Evolutionary conservation across 139 green algal genomes (phyloP).

Genomic region (Volvox reticuliferus): DNA sequence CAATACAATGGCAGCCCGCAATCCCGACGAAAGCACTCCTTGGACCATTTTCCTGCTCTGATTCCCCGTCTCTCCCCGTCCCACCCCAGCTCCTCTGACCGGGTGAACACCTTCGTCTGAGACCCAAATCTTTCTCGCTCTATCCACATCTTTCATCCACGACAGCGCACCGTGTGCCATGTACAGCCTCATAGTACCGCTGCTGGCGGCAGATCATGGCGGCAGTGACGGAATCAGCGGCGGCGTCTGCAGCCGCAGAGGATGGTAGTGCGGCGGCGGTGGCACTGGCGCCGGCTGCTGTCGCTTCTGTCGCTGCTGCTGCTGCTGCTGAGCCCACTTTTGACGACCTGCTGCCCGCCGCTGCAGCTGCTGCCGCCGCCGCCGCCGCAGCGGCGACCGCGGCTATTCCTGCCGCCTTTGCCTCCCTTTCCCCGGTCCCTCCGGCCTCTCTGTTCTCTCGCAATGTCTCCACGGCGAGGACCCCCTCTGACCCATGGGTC

Average conservation of each 20-base stretch:
- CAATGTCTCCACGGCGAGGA: neutral
- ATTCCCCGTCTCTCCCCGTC: too few relatives aligned
- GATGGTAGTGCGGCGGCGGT: neutral
- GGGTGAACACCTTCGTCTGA: too few relatives aligned
- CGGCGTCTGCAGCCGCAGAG: neutral
- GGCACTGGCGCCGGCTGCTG: too few relatives aligned
- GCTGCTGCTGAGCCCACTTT: neutral
- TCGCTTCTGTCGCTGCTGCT: neutral
- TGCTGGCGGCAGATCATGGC: conserved; percentile 21
- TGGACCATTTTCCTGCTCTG: too few relatives aligned
- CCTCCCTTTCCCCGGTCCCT: neutral
- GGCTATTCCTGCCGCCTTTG: neutral
- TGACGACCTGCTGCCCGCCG: neutral
- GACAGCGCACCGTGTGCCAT: neutral
- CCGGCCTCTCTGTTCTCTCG: neutral
- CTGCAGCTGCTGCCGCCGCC: neutral
- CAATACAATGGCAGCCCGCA: too few relatives aligned
- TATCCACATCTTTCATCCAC: neutral
- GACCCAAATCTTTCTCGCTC: too few relatives aligned
- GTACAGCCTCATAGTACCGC: conserved; percentile 12
- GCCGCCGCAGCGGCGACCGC: neutral
- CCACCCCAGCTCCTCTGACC: too few relatives aligned
- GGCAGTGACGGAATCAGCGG: neutral
- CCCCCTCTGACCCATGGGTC: neutral
- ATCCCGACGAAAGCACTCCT: too few relatives aligned